Evolutionary conservation across 73 alveolate species (phyloP).

Genomic region (Paramecium primaurelia): DNA sequence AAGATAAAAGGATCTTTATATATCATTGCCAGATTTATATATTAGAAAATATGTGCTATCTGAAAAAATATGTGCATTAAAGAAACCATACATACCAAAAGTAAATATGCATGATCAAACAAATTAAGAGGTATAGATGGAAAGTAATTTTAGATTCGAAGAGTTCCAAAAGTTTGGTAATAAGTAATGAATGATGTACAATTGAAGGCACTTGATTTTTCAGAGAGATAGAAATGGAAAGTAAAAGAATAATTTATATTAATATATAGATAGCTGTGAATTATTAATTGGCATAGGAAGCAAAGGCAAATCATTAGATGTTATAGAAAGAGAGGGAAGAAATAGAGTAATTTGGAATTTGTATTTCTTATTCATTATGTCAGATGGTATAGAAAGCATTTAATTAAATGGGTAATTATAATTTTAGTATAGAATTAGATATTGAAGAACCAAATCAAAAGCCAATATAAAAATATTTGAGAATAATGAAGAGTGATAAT

Average conservation of each 20-base stretch:
- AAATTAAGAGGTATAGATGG: background rate
- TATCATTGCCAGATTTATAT: slow-evolving; percentile 30
- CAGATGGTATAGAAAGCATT: background rate
- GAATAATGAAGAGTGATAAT: background rate
- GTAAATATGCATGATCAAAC: background rate
- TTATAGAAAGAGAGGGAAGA: background rate
- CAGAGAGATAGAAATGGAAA: slow-evolving; percentile 19
- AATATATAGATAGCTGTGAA: background rate
- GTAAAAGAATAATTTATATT: background rate
- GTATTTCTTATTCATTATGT: background rate
- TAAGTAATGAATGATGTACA: background rate
- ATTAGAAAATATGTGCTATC: slow-evolving; percentile 25
- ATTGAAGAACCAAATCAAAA: background rate
- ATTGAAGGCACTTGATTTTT: background rate
- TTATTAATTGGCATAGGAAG: background rate
- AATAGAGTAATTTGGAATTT: background rate
- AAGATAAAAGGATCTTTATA: background rate
- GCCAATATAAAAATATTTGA: background rate
- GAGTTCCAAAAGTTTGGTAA: background rate
- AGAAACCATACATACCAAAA: background rate
- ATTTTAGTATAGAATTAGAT: background rate
- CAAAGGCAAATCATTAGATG: background rate
- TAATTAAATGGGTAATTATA: background rate
- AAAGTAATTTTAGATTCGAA: background rate
- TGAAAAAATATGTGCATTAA: background rate